A percentile compares a stretch with the other conserved stretches of the same genome.
Conservation (phyloP, 345 rosid genomes). For the Populus tremula region DNA sequence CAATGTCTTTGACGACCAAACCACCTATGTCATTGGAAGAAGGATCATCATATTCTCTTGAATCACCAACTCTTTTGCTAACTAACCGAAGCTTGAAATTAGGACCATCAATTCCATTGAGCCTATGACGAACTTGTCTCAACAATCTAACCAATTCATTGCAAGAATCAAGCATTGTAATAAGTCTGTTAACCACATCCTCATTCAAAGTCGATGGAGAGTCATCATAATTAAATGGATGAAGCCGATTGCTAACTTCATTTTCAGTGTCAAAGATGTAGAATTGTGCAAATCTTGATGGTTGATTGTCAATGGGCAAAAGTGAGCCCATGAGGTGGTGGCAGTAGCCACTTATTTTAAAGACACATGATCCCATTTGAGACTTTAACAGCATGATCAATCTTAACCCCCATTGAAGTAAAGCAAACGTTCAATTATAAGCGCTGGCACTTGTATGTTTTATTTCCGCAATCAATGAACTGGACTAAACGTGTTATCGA, state of each 20-base stretch:
- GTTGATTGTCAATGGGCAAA: background rate
- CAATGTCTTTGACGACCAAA: background rate
- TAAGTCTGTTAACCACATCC: background rate
- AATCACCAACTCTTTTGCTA: background rate
- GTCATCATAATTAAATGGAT: background rate
- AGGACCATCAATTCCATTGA: background rate
- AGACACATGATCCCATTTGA: background rate
- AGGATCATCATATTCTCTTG: background rate
- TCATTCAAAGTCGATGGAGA: background rate
- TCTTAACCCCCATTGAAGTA: background rate
- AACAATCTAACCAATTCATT: background rate
- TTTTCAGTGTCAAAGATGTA: slow-evolving; percentile 9
- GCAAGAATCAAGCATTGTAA: background rate
- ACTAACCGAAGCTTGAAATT: background rate
- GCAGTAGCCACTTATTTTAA: background rate
- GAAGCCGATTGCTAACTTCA: background rate
- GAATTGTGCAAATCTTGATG: no score
- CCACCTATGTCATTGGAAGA: background rate
- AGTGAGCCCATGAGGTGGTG: slow-evolving; percentile 3
- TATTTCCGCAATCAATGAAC: no score
- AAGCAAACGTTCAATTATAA: background rate
- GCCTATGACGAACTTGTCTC: background rate
- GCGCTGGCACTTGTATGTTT: no score
- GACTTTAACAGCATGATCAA: background rate
- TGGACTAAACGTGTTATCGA: no score